phyloP scores from a whole-genome alignment of 2,329 filamentous ascomycete species.

The Paramyrothecium roridum region DNA sequence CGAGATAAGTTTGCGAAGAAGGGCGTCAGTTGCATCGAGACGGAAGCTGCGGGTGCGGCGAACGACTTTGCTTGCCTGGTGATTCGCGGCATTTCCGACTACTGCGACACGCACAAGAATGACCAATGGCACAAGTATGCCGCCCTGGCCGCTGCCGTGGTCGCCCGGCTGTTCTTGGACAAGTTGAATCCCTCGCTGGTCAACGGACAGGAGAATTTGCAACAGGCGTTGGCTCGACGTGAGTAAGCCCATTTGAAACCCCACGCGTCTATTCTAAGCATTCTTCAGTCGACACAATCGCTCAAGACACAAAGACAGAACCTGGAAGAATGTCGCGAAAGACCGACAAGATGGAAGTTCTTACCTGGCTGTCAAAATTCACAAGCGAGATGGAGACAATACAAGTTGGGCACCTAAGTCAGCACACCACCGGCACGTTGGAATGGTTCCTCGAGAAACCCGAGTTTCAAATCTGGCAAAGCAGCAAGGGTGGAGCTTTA shows the following conservation, averaged over 20 bases:
- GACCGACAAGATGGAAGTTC: neutral
- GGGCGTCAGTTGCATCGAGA: constrained; percentile 2
- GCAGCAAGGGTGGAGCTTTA: neutral
- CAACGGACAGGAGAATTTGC: neutral
- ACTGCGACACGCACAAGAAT: constrained; percentile 6
- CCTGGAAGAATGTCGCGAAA: neutral
- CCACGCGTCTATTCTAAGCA: neutral
- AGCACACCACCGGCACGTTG: neutral
- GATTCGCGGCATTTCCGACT: constrained; percentile 4
- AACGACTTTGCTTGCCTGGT: constrained; percentile 1
- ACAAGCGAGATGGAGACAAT: neutral
- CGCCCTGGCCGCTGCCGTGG: neutral
- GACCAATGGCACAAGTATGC: constrained; percentile 2
- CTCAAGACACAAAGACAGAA: neutral
- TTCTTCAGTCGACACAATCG: too few species aligned
- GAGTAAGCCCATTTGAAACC: neutral
- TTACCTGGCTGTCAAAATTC: neutral
- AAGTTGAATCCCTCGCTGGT: neutral
- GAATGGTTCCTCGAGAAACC: neutral
- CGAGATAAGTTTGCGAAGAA: neutral
- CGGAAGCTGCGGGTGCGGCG: constrained; percentile 2
- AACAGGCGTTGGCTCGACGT: neutral
- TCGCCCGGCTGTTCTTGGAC: constrained; percentile 1
- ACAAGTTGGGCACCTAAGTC: neutral
- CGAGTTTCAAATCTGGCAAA: neutral